phyloP scores from a whole-genome alignment of 108 stramenopile species.

The Nitzschia palea region DNA sequence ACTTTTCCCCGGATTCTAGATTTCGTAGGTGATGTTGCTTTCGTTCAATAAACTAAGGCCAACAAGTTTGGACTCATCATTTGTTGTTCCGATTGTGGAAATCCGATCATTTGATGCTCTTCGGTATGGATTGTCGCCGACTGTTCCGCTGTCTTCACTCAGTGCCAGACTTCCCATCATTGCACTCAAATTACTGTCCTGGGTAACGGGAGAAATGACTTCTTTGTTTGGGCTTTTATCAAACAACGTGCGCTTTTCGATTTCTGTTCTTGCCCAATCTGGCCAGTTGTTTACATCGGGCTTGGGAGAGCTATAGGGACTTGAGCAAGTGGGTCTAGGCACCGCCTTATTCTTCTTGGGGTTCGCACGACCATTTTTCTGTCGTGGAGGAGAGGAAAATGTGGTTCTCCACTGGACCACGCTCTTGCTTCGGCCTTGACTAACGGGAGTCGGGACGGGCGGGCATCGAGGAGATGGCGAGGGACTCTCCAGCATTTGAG shows the following conservation, averaged over 20 bases:
- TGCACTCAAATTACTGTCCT: conserved; percentile 7
- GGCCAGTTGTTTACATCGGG: conserved; percentile 73
- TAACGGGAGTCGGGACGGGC: conserved; percentile 6
- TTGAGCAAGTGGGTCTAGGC: neutral
- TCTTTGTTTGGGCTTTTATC: neutral
- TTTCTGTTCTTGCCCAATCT: conserved; percentile 41
- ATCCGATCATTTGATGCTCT: neutral
- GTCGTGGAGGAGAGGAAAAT: conserved; percentile 26
- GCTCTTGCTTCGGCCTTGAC: conserved; percentile 8
- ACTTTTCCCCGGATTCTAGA: conserved; percentile 1
- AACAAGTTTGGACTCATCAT: conserved; percentile 6
- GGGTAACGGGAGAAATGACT: neutral
- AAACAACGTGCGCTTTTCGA: conserved; percentile 15
- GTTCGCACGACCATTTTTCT: conserved; percentile 3
- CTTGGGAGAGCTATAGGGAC: conserved; percentile 50
- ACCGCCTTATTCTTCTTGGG: neutral
- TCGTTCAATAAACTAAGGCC: conserved; percentile 18
- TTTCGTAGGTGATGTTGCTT: neutral
- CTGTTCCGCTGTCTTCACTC: conserved; percentile 29
- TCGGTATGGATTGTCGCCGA: neutral
- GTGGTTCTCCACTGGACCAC: conserved; percentile 4
- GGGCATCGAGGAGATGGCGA: neutral
- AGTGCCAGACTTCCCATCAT: conserved; percentile 43
- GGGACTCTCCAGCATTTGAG: neutral
- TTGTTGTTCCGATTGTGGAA: conserved; percentile 12